Conservation (phyloP, 225 moss, liverwort and hornwort species). For the Marchantia polymorpha region DNA sequence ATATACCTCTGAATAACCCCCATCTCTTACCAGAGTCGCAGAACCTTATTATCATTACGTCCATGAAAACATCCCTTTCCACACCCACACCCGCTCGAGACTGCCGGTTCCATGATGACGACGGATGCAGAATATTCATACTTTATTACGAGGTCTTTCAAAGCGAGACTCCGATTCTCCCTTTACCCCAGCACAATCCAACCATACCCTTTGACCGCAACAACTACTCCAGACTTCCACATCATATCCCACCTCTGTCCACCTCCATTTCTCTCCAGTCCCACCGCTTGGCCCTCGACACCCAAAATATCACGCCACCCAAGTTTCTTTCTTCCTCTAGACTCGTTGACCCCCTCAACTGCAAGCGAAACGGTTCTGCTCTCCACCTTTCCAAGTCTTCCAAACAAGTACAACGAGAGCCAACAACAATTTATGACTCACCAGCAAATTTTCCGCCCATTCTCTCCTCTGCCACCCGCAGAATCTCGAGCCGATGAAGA, state of each 20-base stretch:
- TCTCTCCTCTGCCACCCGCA: too few species aligned
- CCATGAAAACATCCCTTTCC: background rate
- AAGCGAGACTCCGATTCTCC: background rate
- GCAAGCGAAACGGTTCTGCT: background rate
- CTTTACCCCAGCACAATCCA: background rate
- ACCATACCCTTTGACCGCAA: background rate
- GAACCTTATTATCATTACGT: background rate
- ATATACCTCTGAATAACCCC: background rate
- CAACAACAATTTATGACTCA: too few species aligned
- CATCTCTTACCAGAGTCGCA: too few species aligned
- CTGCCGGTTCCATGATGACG: background rate
- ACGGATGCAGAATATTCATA: background rate
- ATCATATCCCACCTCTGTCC: background rate
- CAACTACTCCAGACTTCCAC: background rate
- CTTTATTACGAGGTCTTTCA: background rate
- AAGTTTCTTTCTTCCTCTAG: background rate
- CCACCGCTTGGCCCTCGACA: too few species aligned
- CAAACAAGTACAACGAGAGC: too few species aligned
- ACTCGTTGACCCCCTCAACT: background rate
- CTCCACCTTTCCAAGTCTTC: too few species aligned
- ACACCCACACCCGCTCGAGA: background rate
- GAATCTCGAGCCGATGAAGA: too few species aligned
- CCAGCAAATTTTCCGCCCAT: too few species aligned
- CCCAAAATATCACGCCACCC: background rate
- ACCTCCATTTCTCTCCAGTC: too few species aligned